Evolutionary conservation across 208 protist genomes (phyloP).

Genomic region (Crithidia fasciculata): DNA sequence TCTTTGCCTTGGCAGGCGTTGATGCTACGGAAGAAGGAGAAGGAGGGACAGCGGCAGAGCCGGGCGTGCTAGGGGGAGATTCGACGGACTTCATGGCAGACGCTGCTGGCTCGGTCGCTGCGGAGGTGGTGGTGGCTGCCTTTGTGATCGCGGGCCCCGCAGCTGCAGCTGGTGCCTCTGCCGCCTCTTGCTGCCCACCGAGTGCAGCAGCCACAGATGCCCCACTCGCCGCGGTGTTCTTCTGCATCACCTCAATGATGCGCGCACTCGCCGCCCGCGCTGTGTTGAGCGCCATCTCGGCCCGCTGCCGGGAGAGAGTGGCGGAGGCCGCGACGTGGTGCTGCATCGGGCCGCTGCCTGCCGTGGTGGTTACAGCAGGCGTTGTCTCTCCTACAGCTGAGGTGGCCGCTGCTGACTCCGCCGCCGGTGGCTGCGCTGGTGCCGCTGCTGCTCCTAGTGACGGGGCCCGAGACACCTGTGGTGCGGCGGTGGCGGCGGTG

Average conservation of each 20-base stretch:
- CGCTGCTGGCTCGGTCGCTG: not conserved
- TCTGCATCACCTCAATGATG: constrained; percentile 29
- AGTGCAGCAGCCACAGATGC: too few relatives aligned
- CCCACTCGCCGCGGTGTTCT: not conserved
- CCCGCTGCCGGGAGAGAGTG: constrained; percentile 10
- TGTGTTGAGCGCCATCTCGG: constrained; percentile 12
- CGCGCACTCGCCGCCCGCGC: constrained; percentile 21
- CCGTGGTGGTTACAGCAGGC: not conserved
- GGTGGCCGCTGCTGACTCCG: too few relatives aligned
- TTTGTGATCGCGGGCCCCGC: not conserved
- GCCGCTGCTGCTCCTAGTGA: not conserved
- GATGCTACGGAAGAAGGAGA: too few relatives aligned
- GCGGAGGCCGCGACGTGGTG: constrained; percentile 3
- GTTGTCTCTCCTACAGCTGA: too few relatives aligned
- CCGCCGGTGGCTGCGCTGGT: too few relatives aligned
- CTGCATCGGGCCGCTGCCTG: not conserved
- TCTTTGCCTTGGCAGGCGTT: constrained; percentile 5
- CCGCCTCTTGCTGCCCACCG: not conserved
- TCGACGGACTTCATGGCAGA: too few relatives aligned
- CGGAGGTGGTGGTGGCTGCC: not conserved
- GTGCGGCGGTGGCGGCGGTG: not conserved
- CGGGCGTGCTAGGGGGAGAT: too few relatives aligned
- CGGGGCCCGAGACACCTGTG: not conserved
- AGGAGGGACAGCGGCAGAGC: too few relatives aligned
- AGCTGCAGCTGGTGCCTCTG: not conserved